These are phyloP conservation scores for Cyberlindnera petersonii DNA, from an alignment of 805 yeast genomes.

Conservation along the genomic window DNA sequence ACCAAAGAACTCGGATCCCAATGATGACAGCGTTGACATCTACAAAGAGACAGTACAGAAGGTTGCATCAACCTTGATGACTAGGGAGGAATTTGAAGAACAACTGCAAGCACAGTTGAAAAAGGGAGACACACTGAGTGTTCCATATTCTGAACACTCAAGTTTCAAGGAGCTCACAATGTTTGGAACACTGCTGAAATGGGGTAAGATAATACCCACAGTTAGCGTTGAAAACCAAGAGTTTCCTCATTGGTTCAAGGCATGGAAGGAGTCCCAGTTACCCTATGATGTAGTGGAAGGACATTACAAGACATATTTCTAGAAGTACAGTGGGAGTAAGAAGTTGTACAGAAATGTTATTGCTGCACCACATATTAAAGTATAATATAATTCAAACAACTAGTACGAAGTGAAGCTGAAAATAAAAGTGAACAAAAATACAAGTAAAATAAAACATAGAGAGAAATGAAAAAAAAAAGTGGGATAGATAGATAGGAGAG, in stretches of 20 bases:
- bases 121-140: slow-evolving; percentile 32
- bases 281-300: slow-evolving; percentile 9
- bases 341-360: no score
- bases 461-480: neutral
- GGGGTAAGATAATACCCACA: slow-evolving; percentile 67
- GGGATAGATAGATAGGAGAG: no score
- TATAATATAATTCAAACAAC: no score
- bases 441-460: neutral
- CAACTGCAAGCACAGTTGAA: slow-evolving; percentile 11
- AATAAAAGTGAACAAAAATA: no score
- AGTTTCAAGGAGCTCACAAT: slow-evolving; percentile 75
- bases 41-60: neutral
- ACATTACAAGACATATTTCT: slow-evolving; percentile 5
- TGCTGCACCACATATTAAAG: no score
- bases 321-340: neutral
- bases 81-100: slow-evolving; percentile 5
- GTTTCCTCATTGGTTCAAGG: slow-evolving; percentile 19
- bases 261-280: slow-evolving; percentile 15
- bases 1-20: neutral
- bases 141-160: slow-evolving; percentile 95
- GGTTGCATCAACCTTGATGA: slow-evolving; percentile 1
- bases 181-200: slow-evolving; percentile 53
- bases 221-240: slow-evolving; percentile 46
- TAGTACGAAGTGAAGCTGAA: no score
- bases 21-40: neutral